Evolutionary conservation across 2,329 filamentous ascomycete genomes (phyloP), one percentile per base, ranked within the genome.

Genomic region (Phoma sp.): DNA sequence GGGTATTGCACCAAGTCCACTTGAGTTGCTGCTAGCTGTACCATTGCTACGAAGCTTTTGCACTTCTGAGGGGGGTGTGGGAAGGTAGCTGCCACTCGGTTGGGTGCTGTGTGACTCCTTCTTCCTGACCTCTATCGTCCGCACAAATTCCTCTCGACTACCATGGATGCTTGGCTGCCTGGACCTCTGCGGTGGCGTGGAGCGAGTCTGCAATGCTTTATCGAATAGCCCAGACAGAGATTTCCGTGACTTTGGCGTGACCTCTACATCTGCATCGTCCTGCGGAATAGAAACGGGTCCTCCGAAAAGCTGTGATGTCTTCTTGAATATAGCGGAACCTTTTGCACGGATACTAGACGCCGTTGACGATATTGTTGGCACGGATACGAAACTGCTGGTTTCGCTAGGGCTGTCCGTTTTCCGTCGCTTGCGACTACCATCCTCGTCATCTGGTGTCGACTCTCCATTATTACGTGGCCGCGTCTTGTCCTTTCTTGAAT

Each of bases 31-130:
- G 28, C 53, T 56, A 4, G 37, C 47, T 17, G 42, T 52, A 9
- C 39, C 48, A 33, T 47, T 64, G 51, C 39, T 59, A 49, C 36
- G 36, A 40, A 50, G 43, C 15, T 33, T 59, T 39, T 61, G 61
- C 7, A 49, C 33, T n/a, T 65, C 65, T 15, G 51, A 54, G 23
- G 65, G 65, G 15, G 65, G 65, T 30, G 65, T 65, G 26, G 63
- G 63, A 12, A 67, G 52, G 47, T 63, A 53, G 34, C 60, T 47
- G 34, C 47, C 51, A 17, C 39, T 59, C 7, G 32, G 32, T n/a
- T 48, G 42, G 14, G 37, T 36, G 32, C 28, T 56, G 6, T 46
- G 34, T 21, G 42, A 20, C 17, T 45, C 51, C 20, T 42, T 55
- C 14, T 47, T 48, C 9, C 49, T 37, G n/a, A 51, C 51, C 23